Evolutionary conservation across 345 rosid genomes (phyloP).

Genomic region (Eucalyptus dawsonii): DNA sequence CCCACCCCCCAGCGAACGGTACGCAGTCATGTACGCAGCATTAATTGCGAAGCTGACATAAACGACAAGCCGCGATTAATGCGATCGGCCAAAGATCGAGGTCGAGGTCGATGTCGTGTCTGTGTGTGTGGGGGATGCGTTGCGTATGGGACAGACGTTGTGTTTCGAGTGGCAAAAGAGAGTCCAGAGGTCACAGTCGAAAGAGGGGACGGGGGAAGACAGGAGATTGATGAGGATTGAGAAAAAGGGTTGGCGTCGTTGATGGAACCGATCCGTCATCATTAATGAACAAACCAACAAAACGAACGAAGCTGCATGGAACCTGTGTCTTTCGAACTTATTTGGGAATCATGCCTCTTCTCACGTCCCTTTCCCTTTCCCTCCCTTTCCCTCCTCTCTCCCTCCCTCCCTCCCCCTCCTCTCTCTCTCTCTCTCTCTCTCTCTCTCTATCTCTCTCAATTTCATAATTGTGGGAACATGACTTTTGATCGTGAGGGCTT

Average conservation of each 20-base stretch:
- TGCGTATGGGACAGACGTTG: background rate
- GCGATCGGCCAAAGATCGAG: background rate
- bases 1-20: background rate
- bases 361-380: background rate
- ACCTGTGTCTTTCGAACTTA: constrained; percentile 16
- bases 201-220: background rate
- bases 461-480: background rate
- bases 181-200: background rate
- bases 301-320: constrained; percentile 29
- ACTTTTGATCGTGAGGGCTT: background rate
- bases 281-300: constrained; percentile 13
- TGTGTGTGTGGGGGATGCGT: background rate
- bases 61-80: background rate
- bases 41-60: background rate
- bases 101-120: background rate
- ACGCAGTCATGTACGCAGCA: background rate
- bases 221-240: background rate
- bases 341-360: background rate
- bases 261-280: background rate
- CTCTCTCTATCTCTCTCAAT: background rate
- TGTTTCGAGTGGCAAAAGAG: background rate
- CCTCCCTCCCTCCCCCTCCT: background rate
- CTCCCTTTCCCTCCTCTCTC: too few species aligned
- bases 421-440: too few species aligned
- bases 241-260: background rate